Evolutionary conservation across 768 basidiomycete genomes (phyloP), one percentile per base, ranked within the genome.

Genomic region (Suillus weaverae): DNA sequence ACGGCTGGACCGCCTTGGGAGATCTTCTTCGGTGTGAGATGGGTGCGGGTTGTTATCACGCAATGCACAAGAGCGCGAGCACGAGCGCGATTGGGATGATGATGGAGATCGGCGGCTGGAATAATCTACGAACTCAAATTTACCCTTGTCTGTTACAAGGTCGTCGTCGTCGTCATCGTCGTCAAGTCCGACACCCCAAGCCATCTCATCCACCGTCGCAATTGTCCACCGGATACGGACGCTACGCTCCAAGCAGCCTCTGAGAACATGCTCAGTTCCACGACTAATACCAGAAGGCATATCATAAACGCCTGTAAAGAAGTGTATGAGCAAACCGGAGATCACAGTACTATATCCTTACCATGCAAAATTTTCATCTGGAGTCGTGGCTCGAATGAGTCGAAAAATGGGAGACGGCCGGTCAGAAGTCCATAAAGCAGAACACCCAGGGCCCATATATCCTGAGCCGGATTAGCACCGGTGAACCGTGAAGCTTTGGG

Each of bases 371-470:
- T 97, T 77, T 96, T 96, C 85, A 94, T 89, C 60, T 94, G 90
- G 64, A 99, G 76, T 39, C 97, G 81, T 1, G 95, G 95, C 75
- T 99, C 97, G 71, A 92, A 99, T 0, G 90, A 80, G 76, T 99
- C 97, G 39, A 73, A 78, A 74, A 98, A 98, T 0, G 97, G 97
- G 8, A 99, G 80, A n/a, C 82, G 80, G 3, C 95, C 95, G 0
- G 88, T 89, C 22, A 99, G 83, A 1, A 99, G 81, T 9, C 90
- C 88, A 72, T 95, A 93, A 2, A 99, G 86, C 67, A 97, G 84
- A 62, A 95, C 88, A 0, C 97, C 97, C 3, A 98, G 79, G 0
- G 97, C 95, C 97, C 97, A 99, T 35, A 99, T 89, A 68, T 99
- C 97, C 72, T 95, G 93, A 0, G 92, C 87, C 2, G 95, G 90